Conservation (phyloP, 441 rosid genomes). For the Mallotus japonicus region DNA sequence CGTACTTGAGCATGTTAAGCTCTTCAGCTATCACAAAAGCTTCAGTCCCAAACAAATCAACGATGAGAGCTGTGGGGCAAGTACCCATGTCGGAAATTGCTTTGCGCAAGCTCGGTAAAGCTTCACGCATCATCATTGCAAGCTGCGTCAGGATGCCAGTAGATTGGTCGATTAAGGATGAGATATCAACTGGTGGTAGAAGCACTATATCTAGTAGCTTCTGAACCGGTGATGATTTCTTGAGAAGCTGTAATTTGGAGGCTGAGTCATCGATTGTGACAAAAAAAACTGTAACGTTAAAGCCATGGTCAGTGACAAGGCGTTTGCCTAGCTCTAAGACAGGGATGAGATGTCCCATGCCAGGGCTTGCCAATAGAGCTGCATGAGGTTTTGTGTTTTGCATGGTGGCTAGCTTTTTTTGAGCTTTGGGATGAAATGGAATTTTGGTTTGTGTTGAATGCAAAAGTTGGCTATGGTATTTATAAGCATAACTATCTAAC, state of each 20-base stretch:
- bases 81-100: conserved; percentile 25
- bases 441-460: too few species aligned
- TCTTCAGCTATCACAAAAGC: conserved; percentile 50
- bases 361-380: conserved; percentile 46
- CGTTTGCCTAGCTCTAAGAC: conserved; percentile 43
- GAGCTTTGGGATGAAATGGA: too few species aligned
- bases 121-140: conserved; percentile 29
- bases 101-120: conserved; percentile 24
- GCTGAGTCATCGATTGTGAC: conserved; percentile 24
- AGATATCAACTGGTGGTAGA: conserved; percentile 33
- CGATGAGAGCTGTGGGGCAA: conserved; percentile 38
- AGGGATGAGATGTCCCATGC: conserved; percentile 52
- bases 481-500: too few species aligned
- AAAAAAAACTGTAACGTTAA: conserved; percentile 36
- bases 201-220: conserved; percentile 21
- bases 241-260: conserved; percentile 16
- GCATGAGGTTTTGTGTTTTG: conserved; percentile 27
- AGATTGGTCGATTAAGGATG: conserved; percentile 15
- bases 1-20: conserved; percentile 42
- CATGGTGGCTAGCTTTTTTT: too few species aligned
- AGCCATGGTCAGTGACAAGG: conserved; percentile 26
- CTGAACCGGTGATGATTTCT: not conserved
- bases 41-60: conserved; percentile 57
- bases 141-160: conserved; percentile 24
- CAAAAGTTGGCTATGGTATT: too few species aligned